These are phyloP conservation scores for Entomortierella beljakovae DNA, from an alignment of 192 early-diverging fungal species.

Conservation along the genomic window DNA sequence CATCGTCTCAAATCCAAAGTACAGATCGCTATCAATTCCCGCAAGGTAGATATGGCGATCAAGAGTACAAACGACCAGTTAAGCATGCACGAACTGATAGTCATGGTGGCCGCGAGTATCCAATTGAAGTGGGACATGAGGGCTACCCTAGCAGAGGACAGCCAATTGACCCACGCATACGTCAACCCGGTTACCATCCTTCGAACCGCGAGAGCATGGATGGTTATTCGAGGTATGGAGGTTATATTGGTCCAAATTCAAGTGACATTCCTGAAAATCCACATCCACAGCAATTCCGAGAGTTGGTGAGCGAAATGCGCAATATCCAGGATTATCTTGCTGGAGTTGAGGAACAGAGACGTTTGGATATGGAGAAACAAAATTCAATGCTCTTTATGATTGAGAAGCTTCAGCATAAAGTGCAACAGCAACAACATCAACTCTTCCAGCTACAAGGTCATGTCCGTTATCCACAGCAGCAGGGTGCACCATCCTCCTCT, in stretches of 20 bases:
- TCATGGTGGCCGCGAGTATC: conserved; percentile 5
- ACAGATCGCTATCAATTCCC: conserved; percentile 19
- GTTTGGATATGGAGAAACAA: conserved; percentile 28
- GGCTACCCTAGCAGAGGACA: conserved; percentile 3
- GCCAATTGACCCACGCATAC: conserved; percentile 1
- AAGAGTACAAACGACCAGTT: conserved; percentile 23
- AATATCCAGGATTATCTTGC: conserved; percentile 28
- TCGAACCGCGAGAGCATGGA: not conserved
- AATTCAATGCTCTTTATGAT: conserved; percentile 18
- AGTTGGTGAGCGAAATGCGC: conserved; percentile 28
- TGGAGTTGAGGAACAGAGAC: conserved; percentile 33
- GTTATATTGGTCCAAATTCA: not conserved
- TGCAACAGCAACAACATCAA: conserved; percentile 43
- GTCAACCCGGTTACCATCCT: not conserved
- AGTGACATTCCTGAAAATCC: not conserved
- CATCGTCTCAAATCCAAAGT: too few relatives aligned
- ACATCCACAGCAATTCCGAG: conserved; percentile 26
- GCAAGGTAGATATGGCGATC: not conserved
- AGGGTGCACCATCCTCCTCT: conserved; percentile 9
- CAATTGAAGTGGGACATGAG: conserved; percentile 7
- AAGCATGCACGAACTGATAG: conserved; percentile 47
- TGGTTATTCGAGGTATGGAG: not conserved
- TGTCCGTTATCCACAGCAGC: conserved; percentile 26
- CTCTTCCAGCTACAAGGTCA: conserved; percentile 38
- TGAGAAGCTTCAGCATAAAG: conserved; percentile 38